Evolutionary conservation across 2,329 filamentous ascomycete species (phyloP), one percentile per base, ranked within the genome.

Genomic region (Malbranchea cinnamomea): DNA sequence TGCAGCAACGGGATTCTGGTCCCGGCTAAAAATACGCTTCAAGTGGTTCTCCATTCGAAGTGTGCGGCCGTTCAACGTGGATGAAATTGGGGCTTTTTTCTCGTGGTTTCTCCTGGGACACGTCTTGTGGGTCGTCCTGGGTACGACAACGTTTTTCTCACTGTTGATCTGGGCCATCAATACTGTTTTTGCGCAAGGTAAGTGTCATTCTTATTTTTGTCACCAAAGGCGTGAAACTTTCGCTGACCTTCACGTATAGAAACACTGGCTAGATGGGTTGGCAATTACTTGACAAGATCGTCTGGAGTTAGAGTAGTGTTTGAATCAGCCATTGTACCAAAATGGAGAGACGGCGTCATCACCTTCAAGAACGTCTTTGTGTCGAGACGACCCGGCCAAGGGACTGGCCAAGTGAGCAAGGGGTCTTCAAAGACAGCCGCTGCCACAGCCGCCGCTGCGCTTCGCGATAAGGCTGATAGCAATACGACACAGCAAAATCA

Each of bases 41-140:
- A 98, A 98, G 56, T 98, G 89, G 89, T 77, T 89, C 45, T 91
- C 89, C 2, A 98, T 98, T 45, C 68, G 85, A 48, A 93, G 85
- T 50, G 81, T 80, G 52, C 70, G 89, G 21, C 89, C 89, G 1
- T 98, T 89, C 71, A 98, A 92, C 53, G 71, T 78, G 13, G 89
- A 98, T 52, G 89, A 98, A 58, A 94, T 93, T 64, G 81, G 84
- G 26, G 89, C 89, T 3, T 87, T 98, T 39, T 73, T 83, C 31
- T 95, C 89, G 2, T 95, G 87, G 87, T 78, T 98, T 38, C 68
- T 95, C 38, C 67, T 94, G 31, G 89, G 87, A 0, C 89, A 98
- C 54, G 64, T 98, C 6, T 70, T 93, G 7, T 98, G 89, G 89
- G 72, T 98, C 43, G 68, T 95, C n/a, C 68, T 95, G 17, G 89